Conservation (phyloP, 441 rosid genomes). For the Manihot esculenta region DNA sequence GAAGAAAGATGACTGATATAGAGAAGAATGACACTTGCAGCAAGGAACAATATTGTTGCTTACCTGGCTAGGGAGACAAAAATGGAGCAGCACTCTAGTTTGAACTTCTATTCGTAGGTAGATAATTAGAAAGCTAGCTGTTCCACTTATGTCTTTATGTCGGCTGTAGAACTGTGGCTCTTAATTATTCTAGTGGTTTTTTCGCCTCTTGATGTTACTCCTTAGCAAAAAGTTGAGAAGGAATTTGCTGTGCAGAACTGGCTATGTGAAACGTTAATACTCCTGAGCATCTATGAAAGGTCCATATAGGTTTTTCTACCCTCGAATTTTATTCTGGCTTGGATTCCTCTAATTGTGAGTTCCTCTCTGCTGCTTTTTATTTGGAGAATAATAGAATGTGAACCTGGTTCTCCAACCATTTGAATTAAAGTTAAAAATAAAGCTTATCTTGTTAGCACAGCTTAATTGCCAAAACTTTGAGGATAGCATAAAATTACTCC, state of each 20-base stretch:
- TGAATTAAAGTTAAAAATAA: not conserved
- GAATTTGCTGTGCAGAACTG: not conserved
- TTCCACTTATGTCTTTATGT: not conserved
- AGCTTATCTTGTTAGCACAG: not conserved
- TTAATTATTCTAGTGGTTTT: not conserved
- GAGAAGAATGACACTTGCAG: not conserved
- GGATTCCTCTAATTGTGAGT: not conserved
- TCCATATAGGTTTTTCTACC: not conserved
- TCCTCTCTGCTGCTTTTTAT: not conserved
- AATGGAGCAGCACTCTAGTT: not conserved
- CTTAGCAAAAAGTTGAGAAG: not conserved
- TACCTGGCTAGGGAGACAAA: not conserved
- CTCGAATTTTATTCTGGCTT: not conserved
- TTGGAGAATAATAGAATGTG: not conserved
- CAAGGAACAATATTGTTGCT: not conserved
- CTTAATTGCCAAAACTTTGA: too few species aligned
- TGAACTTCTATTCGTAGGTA: not conserved
- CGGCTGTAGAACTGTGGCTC: too few species aligned
- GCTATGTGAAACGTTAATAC: not conserved
- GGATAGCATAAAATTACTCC: too few species aligned
- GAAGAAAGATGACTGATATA: constrained; percentile 14
- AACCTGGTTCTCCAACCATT: not conserved
- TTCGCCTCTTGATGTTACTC: not conserved
- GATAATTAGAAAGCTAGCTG: not conserved
- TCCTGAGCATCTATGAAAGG: not conserved